These are phyloP conservation scores for Teratosphaeriaceae sp. DNA, from an alignment of 2,329 filamentous ascomycete species.

Conservation along the genomic window DNA sequence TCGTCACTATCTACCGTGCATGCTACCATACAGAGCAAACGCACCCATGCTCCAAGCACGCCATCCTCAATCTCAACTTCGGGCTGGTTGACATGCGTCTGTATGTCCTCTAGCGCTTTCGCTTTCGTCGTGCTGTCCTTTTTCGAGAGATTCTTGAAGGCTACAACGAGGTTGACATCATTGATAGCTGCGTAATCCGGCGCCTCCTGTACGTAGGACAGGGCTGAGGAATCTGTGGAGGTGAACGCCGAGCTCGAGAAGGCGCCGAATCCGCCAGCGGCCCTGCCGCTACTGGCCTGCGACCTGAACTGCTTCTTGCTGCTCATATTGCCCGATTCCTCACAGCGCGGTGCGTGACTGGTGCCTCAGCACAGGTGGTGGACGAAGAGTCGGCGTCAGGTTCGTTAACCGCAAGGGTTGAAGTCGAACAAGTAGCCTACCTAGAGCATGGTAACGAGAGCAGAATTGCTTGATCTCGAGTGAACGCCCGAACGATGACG, in stretches of 20 bases:
- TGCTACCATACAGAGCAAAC: conserved; percentile 25
- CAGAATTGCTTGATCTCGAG: no score
- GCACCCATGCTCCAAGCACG: conserved; percentile 82
- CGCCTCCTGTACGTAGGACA: conserved; percentile 85
- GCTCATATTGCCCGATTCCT: conserved; percentile 32
- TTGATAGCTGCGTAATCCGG: conserved; percentile 72
- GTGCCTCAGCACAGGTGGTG: no score
- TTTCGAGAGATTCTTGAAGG: conserved; percentile 89
- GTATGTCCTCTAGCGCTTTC: conserved; percentile 82
- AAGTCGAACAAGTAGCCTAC: no score
- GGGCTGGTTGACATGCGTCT: conserved; percentile 55
- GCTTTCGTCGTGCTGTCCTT: conserved; percentile 89
- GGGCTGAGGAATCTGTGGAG: conserved; percentile 47
- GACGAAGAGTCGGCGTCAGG: no score
- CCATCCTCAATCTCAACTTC: conserved; percentile 64
- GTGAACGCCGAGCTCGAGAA: conserved; percentile 37
- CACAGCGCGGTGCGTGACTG: neutral
- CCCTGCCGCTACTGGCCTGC: conserved; percentile 58
- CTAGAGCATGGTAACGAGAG: no score
- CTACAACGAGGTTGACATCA: conserved; percentile 74
- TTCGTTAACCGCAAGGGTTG: no score
- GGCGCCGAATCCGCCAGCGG: conserved; percentile 35
- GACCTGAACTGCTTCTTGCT: conserved; percentile 56
- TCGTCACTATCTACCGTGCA: conserved; percentile 27
- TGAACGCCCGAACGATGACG: no score